Conservation (phyloP, 495 filamentous ascomycete species). For the Aspergillus diversus region DNA sequence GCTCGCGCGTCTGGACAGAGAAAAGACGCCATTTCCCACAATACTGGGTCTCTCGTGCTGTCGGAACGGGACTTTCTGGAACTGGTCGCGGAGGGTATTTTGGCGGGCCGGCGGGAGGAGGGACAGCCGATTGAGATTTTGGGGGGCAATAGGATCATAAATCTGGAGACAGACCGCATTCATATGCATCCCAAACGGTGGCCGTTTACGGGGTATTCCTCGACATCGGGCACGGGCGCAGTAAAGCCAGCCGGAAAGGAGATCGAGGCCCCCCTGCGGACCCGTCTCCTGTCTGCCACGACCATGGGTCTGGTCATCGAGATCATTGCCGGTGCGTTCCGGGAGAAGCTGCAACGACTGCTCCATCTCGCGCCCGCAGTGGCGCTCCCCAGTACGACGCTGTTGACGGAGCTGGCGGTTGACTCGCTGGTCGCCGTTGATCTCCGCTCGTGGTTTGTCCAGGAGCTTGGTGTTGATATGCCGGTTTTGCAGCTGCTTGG, state of each 20-base stretch:
- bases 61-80: constrained; percentile 14
- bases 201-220: constrained; percentile 9
- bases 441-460: constrained; percentile 40
- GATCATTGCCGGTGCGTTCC: constrained; percentile 10
- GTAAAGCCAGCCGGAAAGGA: background rate
- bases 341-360: background rate
- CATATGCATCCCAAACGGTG: constrained; percentile 11
- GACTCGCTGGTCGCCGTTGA: constrained; percentile 44
- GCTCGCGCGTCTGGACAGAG: background rate
- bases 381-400: constrained; percentile 3
- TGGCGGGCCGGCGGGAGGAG: constrained; percentile 3
- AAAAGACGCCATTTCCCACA: background rate
- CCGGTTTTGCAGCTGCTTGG: constrained; percentile 56
- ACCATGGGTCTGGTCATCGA: background rate
- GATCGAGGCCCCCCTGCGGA: background rate
- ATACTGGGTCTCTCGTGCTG: background rate
- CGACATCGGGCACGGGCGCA: background rate
- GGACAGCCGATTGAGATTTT: constrained; percentile 1
- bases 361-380: constrained; percentile 3
- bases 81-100: constrained; percentile 14
- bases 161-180: too few relatives aligned
- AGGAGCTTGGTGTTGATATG: constrained; percentile 44
- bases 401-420: constrained; percentile 36
- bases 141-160: constrained; percentile 2
- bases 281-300: background rate